Conservation (phyloP, 179 eudicot genomes). For the Vitellaria paradoxa region DNA sequence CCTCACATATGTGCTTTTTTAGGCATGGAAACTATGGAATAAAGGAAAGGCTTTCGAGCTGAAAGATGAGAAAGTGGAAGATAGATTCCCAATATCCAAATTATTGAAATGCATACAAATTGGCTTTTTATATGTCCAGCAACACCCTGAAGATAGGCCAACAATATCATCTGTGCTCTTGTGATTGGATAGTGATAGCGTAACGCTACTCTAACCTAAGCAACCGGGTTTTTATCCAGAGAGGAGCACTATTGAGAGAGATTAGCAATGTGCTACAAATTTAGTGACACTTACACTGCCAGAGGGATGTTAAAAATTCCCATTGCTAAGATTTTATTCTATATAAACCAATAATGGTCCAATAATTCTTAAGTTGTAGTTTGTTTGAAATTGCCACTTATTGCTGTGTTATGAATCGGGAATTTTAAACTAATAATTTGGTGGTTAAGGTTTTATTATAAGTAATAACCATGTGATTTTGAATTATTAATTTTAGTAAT, state of each 20-base stretch:
- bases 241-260: neutral
- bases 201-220: neutral
- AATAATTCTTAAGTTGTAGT: too few relatives aligned
- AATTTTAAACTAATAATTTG: too few relatives aligned
- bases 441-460: too few relatives aligned
- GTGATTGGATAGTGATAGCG: too few relatives aligned
- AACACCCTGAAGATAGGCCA: neutral
- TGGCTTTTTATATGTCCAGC: neutral
- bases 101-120: neutral
- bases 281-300: neutral
- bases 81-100: neutral
- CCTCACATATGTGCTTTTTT: neutral
- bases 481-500: too few relatives aligned
- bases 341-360: too few relatives aligned
- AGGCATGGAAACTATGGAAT: constrained; percentile 6
- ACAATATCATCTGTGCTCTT: neutral
- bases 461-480: too few relatives aligned
- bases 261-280: neutral
- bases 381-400: too few relatives aligned
- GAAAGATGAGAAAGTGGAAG: neutral
- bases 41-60: neutral
- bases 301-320: neutral
- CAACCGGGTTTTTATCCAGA: neutral
- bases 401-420: too few relatives aligned
- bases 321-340: neutral